Percentiles rank a stretch among this genome's conserved stretches.
phyloP scores from a whole-genome alignment of 441 rosid species.

The Pelargonium citronellum region DNA sequence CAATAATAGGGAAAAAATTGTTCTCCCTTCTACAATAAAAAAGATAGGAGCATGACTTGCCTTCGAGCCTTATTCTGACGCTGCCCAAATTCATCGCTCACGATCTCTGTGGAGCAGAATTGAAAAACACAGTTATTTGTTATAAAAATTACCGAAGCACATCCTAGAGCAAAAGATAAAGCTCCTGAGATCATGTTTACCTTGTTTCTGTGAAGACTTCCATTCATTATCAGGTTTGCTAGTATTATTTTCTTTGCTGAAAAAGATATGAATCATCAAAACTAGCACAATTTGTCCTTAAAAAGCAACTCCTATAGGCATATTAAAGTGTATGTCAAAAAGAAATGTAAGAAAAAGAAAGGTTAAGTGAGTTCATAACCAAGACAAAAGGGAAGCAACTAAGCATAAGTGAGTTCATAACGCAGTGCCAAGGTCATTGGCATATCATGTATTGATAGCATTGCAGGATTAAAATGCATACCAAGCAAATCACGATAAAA shows the following conservation, averaged over 20 bases:
- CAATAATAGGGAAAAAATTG: neutral
- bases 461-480: neutral
- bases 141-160: neutral
- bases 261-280: constrained; percentile 20
- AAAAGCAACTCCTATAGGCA: neutral
- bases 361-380: neutral
- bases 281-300: constrained; percentile 2
- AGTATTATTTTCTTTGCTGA: constrained; percentile 60
- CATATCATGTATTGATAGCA: constrained; percentile 1
- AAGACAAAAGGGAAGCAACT: too few relatives aligned
- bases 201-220: constrained; percentile 55
- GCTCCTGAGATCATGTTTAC: constrained; percentile 30
- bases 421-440: neutral
- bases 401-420: too few relatives aligned
- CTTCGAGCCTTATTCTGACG: constrained; percentile 74
- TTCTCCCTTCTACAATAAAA: neutral
- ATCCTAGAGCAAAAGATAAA: neutral
- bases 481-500: neutral
- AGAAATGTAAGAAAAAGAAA: neutral
- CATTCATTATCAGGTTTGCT: constrained; percentile 51
- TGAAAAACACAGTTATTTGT: neutral
- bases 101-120: constrained; percentile 38
- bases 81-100: constrained; percentile 51
- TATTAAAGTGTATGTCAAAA: neutral
- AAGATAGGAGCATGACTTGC: constrained; percentile 30